A percentile compares a stretch with the other conserved stretches of the same genome.
Evolutionary conservation across 176 grass and related monocot species (phyloP).

Genomic region (Carex scoparia): DNA sequence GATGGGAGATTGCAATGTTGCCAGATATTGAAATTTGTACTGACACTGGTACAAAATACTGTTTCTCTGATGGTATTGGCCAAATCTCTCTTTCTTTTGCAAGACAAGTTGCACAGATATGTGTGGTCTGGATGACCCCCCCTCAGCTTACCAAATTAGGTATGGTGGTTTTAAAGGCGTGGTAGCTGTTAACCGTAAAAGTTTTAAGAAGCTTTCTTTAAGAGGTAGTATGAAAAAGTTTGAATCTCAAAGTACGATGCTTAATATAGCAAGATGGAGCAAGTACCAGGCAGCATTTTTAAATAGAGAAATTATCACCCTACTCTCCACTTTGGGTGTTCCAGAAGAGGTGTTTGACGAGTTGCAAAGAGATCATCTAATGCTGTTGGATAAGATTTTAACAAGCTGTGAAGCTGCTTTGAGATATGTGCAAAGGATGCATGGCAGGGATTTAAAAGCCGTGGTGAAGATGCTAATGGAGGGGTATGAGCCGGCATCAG

Average conservation of each 20-base stretch:
- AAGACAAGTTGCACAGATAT: constrained; percentile 39
- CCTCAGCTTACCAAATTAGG: constrained; percentile 96
- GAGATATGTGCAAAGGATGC: constrained; percentile 51
- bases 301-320: constrained; percentile 86
- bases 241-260: constrained; percentile 69
- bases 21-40: constrained; percentile 79
- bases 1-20: constrained; percentile 47
- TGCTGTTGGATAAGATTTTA: constrained; percentile 62
- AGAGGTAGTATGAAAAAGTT: constrained; percentile 95
- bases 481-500: constrained; percentile 69
- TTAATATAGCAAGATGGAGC: constrained; percentile 81
- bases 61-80: constrained; percentile 96
- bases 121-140: constrained; percentile 58
- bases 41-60: constrained; percentile 52
- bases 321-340: constrained; percentile 85
- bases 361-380: constrained; percentile 69
- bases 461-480: constrained; percentile 57
- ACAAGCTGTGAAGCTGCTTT: constrained; percentile 65
- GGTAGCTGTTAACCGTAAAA: constrained; percentile 57
- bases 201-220: constrained; percentile 52
- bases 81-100: constrained; percentile 67
- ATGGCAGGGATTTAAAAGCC: constrained; percentile 51
- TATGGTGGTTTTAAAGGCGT: constrained; percentile 95
- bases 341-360: constrained; percentile 70
- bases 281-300: constrained; percentile 67